A percentile compares a stretch with the other conserved stretches of the same genome.
Conservation (phyloP, 768 basidiomycete species). For the Boletellus ananiceps region DNA sequence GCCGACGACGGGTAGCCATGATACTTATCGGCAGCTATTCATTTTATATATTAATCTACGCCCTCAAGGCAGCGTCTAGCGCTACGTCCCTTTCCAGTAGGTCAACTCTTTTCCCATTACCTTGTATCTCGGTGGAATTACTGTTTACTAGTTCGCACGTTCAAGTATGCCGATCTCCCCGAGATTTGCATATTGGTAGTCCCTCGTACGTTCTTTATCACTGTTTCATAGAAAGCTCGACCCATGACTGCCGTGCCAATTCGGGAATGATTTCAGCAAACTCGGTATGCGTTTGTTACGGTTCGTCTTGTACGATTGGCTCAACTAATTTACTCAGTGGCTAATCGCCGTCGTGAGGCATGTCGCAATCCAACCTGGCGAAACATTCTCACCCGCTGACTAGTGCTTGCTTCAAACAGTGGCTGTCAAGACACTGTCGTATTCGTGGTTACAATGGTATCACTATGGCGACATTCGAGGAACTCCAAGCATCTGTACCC, state of each 20-base stretch:
- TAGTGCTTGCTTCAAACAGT: background rate
- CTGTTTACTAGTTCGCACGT: background rate
- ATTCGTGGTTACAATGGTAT: constrained; percentile 3
- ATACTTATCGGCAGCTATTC: constrained; percentile 6
- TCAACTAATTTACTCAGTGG: constrained; percentile 2
- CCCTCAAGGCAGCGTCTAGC: background rate
- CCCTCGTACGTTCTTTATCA: constrained; percentile 2
- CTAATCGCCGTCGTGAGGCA: constrained; percentile 1
- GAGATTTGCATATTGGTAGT: background rate
- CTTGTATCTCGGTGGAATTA: background rate
- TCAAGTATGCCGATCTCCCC: background rate
- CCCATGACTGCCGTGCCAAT: background rate
- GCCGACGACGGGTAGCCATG: background rate
- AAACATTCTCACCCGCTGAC: background rate
- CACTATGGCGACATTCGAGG: constrained; percentile 6
- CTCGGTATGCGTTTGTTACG: background rate
- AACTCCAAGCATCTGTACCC: constrained; percentile 4
- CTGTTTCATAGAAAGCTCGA: background rate
- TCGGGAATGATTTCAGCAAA: background rate
- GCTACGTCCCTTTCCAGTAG: background rate
- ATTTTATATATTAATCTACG: constrained; percentile 1
- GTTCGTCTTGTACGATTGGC: background rate
- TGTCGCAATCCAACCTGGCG: background rate
- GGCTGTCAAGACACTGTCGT: constrained; percentile 4
- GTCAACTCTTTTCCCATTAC: background rate